Percentiles rank a stretch among this genome's conserved stretches.
Conservation (phyloP, 306 rosid species). For the Cucurbita argyrosperma region DNA sequence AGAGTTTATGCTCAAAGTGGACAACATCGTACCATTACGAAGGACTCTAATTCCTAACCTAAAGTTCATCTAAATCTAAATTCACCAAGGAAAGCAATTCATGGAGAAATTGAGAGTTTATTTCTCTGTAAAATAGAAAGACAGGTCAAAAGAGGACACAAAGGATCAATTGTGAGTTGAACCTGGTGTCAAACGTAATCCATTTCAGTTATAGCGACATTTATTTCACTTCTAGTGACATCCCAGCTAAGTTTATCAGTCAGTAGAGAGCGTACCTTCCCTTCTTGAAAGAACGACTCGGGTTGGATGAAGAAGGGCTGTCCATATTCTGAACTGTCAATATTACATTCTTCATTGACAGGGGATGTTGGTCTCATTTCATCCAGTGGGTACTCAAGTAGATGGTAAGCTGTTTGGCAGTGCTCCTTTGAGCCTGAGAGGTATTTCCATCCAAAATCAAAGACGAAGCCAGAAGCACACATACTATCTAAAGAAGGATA, state of each 20-base stretch:
- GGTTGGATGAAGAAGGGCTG: not conserved
- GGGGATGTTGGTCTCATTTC: constrained; percentile 16
- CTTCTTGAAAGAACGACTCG: not conserved
- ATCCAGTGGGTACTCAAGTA: constrained; percentile 18
- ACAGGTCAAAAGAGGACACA: not conserved
- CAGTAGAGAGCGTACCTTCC: not conserved
- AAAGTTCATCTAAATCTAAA: not conserved
- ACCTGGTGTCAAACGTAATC: not conserved
- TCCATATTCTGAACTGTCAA: not conserved
- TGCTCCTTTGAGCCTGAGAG: constrained; percentile 20
- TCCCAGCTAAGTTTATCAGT: constrained; percentile 3
- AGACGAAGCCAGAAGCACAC: constrained; percentile 18
- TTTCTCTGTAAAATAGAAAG: not conserved
- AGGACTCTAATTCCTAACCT: too few relatives aligned
- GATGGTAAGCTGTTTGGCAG: constrained; percentile 15
- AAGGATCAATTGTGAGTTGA: not conserved
- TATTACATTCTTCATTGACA: not conserved
- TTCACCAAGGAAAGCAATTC: not conserved
- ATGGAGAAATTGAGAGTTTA: not conserved
- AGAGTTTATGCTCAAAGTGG: too few relatives aligned
- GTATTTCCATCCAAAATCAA: constrained; percentile 18
- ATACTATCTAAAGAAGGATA: constrained; percentile 22
- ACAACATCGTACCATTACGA: too few relatives aligned
- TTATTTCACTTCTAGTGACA: not conserved
- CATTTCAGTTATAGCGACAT: not conserved